These are phyloP conservation scores for Colletotrichum lindemuthianum DNA, from an alignment of 2,329 filamentous ascomycete genomes.

Conservation along the genomic window DNA sequence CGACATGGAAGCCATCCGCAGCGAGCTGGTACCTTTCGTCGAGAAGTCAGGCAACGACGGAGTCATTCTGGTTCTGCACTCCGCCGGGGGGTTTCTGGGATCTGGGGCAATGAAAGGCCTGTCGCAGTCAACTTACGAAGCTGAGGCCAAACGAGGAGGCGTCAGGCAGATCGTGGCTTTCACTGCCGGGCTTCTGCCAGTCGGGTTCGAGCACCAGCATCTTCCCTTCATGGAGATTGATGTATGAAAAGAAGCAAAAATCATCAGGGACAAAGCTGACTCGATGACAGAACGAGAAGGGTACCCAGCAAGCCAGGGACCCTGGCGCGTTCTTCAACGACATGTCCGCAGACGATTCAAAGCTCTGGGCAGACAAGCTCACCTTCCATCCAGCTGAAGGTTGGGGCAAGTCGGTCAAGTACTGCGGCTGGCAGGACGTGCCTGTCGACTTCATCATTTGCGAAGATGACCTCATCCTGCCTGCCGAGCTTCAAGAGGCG, in stretches of 20 bases:
- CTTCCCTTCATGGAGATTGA: slow-evolving; percentile 3
- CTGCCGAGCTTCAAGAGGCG: not conserved
- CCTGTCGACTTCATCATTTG: slow-evolving; percentile 1
- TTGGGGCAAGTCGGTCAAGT: not conserved
- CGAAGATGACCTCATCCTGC: not conserved
- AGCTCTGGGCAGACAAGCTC: not conserved
- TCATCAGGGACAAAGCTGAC: not conserved
- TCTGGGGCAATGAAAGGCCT: not conserved
- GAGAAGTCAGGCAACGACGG: slow-evolving; percentile 5
- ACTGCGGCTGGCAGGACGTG: not conserved
- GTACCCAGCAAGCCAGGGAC: not conserved
- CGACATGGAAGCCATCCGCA: not conserved
- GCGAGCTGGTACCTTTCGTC: not conserved
- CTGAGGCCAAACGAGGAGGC: not conserved
- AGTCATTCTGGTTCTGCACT: not conserved
- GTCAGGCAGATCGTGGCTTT: not conserved
- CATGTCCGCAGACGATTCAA: not conserved
- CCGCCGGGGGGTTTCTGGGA: not conserved
- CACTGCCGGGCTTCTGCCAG: not conserved
- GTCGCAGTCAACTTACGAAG: not conserved
- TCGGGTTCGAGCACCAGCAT: not conserved
- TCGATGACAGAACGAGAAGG: not conserved
- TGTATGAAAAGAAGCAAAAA: not conserved
- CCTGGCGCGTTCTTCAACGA: slow-evolving; percentile 3
- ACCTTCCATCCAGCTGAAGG: not conserved